Evolutionary conservation across 169 alveolate species (phyloP).

Genomic region (Plasmodium inui): DNA sequence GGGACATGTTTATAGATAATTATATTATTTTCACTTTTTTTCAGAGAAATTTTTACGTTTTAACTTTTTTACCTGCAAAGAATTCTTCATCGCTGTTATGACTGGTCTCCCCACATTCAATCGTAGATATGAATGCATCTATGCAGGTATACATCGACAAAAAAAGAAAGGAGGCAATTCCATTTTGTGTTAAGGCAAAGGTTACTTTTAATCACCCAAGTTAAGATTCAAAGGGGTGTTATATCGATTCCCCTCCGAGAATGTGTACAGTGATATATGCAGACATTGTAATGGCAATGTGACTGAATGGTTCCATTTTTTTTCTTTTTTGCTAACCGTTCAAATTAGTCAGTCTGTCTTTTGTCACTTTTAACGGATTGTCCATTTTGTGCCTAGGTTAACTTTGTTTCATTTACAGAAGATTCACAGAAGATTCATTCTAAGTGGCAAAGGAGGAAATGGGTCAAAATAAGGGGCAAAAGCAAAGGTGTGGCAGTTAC

Average conservation of each 20-base stretch:
- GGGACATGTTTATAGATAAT: not conserved
- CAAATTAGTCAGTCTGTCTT: slow-evolving; percentile 27
- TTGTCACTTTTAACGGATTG: not conserved
- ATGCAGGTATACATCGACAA: not conserved
- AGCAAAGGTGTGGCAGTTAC: not conserved
- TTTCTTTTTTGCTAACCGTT: slow-evolving; percentile 40
- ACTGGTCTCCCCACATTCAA: not conserved
- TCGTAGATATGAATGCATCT: slow-evolving; percentile 7
- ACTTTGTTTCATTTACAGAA: slow-evolving; percentile 24
- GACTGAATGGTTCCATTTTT: not conserved
- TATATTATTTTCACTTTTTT: not conserved
- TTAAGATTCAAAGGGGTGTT: not conserved
- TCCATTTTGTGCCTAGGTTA: slow-evolving; percentile 13
- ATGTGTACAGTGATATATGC: not conserved
- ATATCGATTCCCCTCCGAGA: not conserved
- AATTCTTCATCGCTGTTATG: not conserved
- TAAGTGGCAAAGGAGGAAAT: not conserved
- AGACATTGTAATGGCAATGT: not conserved
- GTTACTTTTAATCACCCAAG: not conserved
- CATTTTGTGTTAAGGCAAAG: not conserved
- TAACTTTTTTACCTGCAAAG: not conserved
- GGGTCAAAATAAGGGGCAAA: not conserved
- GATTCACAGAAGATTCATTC: slow-evolving; percentile 13
- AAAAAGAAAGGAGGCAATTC: not conserved
- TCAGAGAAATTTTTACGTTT: not conserved